These are phyloP conservation scores for Syzygium aromaticum DNA, from an alignment of 345 rosid species.

Conservation along the genomic window DNA sequence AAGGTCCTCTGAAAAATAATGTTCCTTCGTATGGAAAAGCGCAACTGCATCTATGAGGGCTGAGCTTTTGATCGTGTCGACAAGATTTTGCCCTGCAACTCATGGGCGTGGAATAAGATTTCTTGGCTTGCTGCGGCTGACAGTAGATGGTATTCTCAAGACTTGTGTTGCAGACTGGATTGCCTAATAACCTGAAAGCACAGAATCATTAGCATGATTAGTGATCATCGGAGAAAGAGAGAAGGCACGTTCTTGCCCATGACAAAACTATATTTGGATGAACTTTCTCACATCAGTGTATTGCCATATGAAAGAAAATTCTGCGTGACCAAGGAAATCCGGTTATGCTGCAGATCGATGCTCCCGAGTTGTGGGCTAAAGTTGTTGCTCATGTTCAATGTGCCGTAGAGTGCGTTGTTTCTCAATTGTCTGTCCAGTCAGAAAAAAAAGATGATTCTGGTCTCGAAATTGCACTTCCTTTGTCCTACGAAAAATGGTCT, in stretches of 20 bases:
- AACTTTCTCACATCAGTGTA: constrained; percentile 43
- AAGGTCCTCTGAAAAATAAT: constrained; percentile 67
- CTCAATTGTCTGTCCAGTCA: constrained; percentile 47
- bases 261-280: not conserved
- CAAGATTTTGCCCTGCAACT: constrained; percentile 62
- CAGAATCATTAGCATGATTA: not conserved
- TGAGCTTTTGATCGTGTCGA: constrained; percentile 57
- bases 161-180: constrained; percentile 67
- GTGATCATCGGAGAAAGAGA: not conserved
- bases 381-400: constrained; percentile 47
- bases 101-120: constrained; percentile 69
- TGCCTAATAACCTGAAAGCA: constrained; percentile 66
- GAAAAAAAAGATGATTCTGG: not conserved
- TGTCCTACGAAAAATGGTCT: not conserved
- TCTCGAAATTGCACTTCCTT: not conserved
- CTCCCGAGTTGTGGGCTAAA: constrained; percentile 48
- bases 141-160: constrained; percentile 66
- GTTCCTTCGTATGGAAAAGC: constrained; percentile 86
- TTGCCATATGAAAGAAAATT: constrained; percentile 42
- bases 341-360: constrained; percentile 69
- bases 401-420: constrained; percentile 59
- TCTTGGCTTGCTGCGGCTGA: constrained; percentile 47
- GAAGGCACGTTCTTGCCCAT: not conserved
- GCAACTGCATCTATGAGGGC: constrained; percentile 93
- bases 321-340: constrained; percentile 56